phyloP scores from a whole-genome alignment of 164 flowering plant species.

The Magnolia changhungtana region DNA sequence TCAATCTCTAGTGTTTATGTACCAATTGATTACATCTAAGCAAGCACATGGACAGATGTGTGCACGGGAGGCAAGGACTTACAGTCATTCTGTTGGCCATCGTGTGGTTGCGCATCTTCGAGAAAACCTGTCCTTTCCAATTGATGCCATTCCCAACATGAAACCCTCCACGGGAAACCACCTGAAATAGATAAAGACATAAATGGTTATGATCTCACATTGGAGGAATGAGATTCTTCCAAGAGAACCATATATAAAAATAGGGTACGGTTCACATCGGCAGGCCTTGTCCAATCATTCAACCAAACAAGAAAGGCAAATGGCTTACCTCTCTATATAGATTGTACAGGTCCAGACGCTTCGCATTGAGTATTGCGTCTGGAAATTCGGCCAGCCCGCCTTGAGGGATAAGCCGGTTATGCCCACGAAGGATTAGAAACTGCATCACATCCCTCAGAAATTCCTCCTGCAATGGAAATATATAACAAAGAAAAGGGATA shows the following conservation, averaged over 20 bases:
- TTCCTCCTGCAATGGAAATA: constrained; percentile 60
- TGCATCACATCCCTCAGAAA: constrained; percentile 97
- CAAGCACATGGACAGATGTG: too few species aligned
- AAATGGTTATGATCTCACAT: not conserved
- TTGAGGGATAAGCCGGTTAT: constrained; percentile 88
- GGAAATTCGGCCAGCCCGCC: constrained; percentile 98
- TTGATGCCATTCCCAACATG: constrained; percentile 99
- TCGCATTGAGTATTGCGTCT: constrained; percentile 94
- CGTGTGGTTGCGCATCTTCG: constrained; percentile 97
- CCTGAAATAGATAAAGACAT: constrained; percentile 36
- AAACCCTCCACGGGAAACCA: constrained; percentile 97
- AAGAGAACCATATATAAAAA: not conserved
- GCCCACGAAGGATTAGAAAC: constrained; percentile 85
- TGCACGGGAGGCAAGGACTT: constrained; percentile 11
- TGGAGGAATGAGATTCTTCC: not conserved
- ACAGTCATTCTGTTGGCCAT: constrained; percentile 95
- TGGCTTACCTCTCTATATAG: constrained; percentile 84
- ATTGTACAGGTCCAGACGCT: constrained; percentile 92
- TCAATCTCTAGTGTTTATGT: too few species aligned
- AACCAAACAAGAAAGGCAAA: not conserved
- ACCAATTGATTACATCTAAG: too few species aligned
- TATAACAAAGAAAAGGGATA: not conserved
- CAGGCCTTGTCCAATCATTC: not conserved
- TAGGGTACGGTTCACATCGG: not conserved
- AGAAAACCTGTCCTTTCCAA: constrained; percentile 99